A percentile compares a stretch with the other conserved stretches of the same genome.
Evolutionary conservation across 2,329 filamentous ascomycete species (phyloP).

Genomic region (Xylariaceae sp.): DNA sequence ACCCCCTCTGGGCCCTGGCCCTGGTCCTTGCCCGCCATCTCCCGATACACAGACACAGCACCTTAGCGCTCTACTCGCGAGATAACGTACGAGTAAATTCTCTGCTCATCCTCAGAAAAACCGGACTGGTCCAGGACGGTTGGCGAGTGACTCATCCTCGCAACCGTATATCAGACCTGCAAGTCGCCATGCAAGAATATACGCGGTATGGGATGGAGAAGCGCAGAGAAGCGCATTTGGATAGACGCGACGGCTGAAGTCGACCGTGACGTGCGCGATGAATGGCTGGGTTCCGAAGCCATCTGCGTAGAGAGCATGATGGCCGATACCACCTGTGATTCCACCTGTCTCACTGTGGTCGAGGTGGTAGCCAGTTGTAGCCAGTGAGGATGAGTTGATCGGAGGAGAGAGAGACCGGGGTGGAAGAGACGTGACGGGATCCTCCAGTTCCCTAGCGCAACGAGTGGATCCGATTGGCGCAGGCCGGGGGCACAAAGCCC

Average conservation of each 20-base stretch:
- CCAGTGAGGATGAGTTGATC: slow-evolving; percentile 30
- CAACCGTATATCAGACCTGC: slow-evolving; percentile 25
- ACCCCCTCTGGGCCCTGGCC: slow-evolving; percentile 1
- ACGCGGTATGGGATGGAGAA: slow-evolving; percentile 16
- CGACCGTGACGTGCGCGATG: slow-evolving; percentile 30
- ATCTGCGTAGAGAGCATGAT: slow-evolving; percentile 27
- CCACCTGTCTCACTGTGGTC: slow-evolving; percentile 29
- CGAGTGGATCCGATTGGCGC: not conserved
- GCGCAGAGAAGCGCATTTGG: slow-evolving; percentile 24
- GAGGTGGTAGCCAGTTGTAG: slow-evolving; percentile 8
- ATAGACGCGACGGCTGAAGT: slow-evolving; percentile 28
- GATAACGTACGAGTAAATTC: too few species aligned
- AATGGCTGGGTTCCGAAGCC: slow-evolving; percentile 27
- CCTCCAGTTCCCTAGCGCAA: not conserved
- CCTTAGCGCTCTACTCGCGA: not conserved
- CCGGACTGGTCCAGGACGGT: slow-evolving; percentile 27
- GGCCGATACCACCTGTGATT: slow-evolving; percentile 25
- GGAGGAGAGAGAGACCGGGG: slow-evolving; percentile 23
- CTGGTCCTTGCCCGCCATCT: slow-evolving; percentile 20
- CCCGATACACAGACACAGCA: slow-evolving; percentile 8
- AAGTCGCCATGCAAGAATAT: slow-evolving; percentile 25
- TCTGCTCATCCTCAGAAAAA: slow-evolving; percentile 28
- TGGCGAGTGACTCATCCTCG: slow-evolving; percentile 32
- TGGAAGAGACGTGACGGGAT: slow-evolving; percentile 1
- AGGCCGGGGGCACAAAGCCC: not conserved